Base-by-base conservation (phyloP, 2,329 filamentous ascomycete genomes). In the Emericellopsis cladophorae region DNA sequence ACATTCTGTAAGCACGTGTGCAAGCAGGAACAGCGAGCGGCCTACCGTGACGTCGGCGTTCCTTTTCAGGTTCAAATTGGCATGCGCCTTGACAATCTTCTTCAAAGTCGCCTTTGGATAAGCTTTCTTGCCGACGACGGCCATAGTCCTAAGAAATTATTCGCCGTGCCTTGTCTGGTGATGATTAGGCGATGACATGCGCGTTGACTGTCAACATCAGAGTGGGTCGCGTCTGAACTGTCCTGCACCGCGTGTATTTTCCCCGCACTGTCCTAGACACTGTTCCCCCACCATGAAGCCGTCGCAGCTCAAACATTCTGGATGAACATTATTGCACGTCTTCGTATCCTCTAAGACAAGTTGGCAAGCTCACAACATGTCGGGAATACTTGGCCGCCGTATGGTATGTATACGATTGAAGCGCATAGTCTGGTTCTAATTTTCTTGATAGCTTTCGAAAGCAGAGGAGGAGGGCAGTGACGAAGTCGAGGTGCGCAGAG, bases 401-500 rank as follows among this genome's bases (percentile, higher is more conserved):
- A 79, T 79, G 76, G 75, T 77, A 60, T 51, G 62, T 46, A 15
- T 3, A 3, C 26, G 6, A 29, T 9, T 29, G 26, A 29, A 7
- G 9, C 26, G 26, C 26, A 12, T 29, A 29, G 3, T 29, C 4
- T 7, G 8, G n/a, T 34, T 2, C 8, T n/a, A 18, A 29, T 15
- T 14, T 31, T 9, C 38, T 21, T 31, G 31, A 21, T 55, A 96
- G 92, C 82, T 98, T 50, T 87, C 86, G 36, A 93, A 87, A 58
- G 90, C 95, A 59, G 90, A 96, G 54, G 92, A 98, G 64, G 81
- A 79, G 44, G 70, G 79, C 16, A 74, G 77, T 46, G 84, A 92
- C 49, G 92, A 98, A 58, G 82, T 88, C 52, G 85, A 95, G 62
- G 92, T 98, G 44, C 84, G 92, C 45, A 84, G 89, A 55, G 89